phyloP scores from a whole-genome alignment of 306 rosid species.

The Fragaria ananassa region DNA sequence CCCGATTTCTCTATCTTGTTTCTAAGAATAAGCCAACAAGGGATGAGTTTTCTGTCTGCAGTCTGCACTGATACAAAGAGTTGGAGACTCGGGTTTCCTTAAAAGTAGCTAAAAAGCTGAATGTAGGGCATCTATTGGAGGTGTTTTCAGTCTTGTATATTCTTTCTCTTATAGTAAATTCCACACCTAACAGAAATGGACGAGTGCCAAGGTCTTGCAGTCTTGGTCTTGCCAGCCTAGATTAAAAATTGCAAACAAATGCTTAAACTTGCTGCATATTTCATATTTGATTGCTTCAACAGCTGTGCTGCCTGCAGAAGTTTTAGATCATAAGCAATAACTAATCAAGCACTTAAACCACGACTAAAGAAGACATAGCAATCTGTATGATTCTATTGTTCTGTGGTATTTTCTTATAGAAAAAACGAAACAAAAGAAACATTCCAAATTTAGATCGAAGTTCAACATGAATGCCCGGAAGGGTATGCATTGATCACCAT shows the following conservation, averaged over 20 bases:
- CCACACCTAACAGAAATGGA: too few species aligned
- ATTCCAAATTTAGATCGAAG: neutral
- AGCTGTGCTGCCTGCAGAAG: neutral
- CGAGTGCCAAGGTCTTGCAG: neutral
- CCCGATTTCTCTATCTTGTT: too few species aligned
- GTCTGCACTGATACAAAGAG: too few species aligned
- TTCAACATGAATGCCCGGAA: neutral
- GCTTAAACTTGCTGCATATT: neutral
- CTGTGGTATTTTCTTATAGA: neutral
- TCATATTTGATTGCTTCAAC: neutral
- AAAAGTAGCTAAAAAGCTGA: too few species aligned
- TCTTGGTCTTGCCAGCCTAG: neutral
- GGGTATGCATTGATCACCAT: conserved; percentile 12
- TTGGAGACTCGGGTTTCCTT: too few species aligned
- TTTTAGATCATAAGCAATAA: too few species aligned
- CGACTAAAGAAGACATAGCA: neutral
- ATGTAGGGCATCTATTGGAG: too few species aligned
- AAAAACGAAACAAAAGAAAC: neutral
- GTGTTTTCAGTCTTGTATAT: too few species aligned
- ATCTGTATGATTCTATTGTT: neutral
- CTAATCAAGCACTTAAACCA: neutral
- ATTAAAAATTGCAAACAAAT: neutral
- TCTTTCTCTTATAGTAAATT: too few species aligned
- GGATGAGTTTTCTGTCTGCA: too few species aligned
- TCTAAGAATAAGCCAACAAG: too few species aligned